Evolutionary conservation across 768 basidiomycete genomes (phyloP), one percentile per base, ranked within the genome.

Genomic region (Calvatia gigantea): DNA sequence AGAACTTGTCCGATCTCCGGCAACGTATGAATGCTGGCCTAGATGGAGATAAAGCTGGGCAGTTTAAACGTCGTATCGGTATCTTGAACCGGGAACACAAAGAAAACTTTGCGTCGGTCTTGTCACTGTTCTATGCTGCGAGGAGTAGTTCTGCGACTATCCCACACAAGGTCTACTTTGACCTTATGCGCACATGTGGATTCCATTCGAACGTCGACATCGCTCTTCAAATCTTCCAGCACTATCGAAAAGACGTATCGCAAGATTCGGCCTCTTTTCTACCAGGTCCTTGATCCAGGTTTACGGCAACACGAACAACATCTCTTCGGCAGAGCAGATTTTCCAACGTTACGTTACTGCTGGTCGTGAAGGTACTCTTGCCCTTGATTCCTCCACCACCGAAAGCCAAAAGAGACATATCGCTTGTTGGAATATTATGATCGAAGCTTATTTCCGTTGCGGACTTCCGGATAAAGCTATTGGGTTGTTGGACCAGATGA

Each of bases 391-490:
- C n/a, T 29, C 25, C 38, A 29, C 27, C 12, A 12, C 23, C 35
- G 35, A 31, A 12, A 27, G 23, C 8, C 35, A 41, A 14, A 48
- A 25, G 46, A 19, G 14, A 23, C 76, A 79, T 48, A 70, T 86
- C 42, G 65, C 73, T 35, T 72, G 86, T 2, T 93, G 83, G 83
- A 89, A 90, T 60, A 74, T 79, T 62, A 91, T 92, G 86, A 83
- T 94, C 32, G 76, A 83, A 45, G 78, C 84, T 0, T 86, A 89
- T 67, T 86, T 94, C 74, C 76, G 73, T 35, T 78, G 74, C 35
- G 84, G 84, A 1, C 70, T 83, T 48, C 77, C 87, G 0, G 82
- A 81, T 19, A 80, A 78, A 42, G 92, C 85, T 7, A 63, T 93
- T 8, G 81, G 68, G 21, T 67, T 94, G 2, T 70, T 94, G 38